Evolutionary conservation across 108 stramenopile species (phyloP), one percentile per base, ranked within the genome.

Genomic region (Nitzschia inconspicua): DNA sequence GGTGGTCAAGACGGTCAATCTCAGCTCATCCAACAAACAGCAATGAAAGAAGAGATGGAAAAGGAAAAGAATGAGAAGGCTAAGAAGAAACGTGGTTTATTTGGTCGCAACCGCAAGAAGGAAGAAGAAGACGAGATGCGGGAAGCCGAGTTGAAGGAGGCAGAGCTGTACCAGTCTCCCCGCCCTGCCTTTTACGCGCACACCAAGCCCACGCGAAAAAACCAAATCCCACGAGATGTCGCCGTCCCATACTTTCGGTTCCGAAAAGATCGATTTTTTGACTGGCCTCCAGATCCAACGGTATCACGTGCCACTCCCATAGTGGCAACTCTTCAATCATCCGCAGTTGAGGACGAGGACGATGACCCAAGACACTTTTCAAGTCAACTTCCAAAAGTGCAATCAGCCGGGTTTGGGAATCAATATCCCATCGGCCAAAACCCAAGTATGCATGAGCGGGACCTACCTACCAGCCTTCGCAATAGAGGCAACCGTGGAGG

Each of bases 281-380:
- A 82, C 41, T 82, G 81, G 81, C 81, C 81, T 18, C 81, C 81
- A 22, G 81, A 82, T 50, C 81, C 77, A 4, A 75, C 81, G 0
- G 81, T 78, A 0, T 75, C 81, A 5, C 27, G 74, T 31, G 81
- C 77, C 2, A 78, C 77, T 3, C 80, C 80, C 1, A 53, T 79
- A 49, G 26, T 36, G 3, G 42, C 34, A 36, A 36, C 53, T 16
- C 32, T n/a, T n/a, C n/a, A n/a, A n/a, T n/a, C n/a, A n/a, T n/a
- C n/a, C n/a, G n/a, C n/a, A n/a, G n/a, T n/a, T n/a, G n/a, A n/a
- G n/a, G n/a, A n/a, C n/a, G n/a, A n/a, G n/a, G n/a, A n/a, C n/a
- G n/a, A n/a, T n/a, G n/a, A n/a, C n/a, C n/a, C n/a, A n/a, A n/a
- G n/a, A n/a, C n/a, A n/a, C n/a, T n/a, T n/a, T n/a, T n/a, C n/a